These are phyloP conservation scores for Neonectria ditissima DNA, from an alignment of 2,329 filamentous ascomycete species.

Conservation along the genomic window DNA sequence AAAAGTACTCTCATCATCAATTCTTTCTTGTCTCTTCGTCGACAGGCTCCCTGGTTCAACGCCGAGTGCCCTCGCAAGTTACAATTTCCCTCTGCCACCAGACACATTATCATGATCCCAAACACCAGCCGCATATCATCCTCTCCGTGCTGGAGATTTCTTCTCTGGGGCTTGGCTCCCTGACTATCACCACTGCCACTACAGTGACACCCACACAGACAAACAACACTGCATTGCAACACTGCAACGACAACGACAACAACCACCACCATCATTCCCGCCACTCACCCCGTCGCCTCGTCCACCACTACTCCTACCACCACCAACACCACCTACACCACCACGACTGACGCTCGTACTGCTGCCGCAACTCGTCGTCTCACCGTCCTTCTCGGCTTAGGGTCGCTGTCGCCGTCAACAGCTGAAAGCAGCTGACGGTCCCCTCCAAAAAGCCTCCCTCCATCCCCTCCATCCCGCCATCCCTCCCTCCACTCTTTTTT, in stretches of 20 bases:
- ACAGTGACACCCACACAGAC: slow-evolving; percentile 20
- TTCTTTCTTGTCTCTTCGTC: slow-evolving; percentile 11
- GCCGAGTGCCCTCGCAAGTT: slow-evolving; percentile 29
- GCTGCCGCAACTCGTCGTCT: slow-evolving; percentile 17
- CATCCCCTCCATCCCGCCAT: slow-evolving; percentile 4
- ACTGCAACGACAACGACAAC: slow-evolving; percentile 16
- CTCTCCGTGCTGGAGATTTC: slow-evolving; percentile 56
- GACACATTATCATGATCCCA: slow-evolving; percentile 54
- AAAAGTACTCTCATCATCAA: not conserved
- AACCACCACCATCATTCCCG: slow-evolving; percentile 1
- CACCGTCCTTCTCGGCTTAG: slow-evolving; percentile 8
- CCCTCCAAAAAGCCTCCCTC: slow-evolving; percentile 33
- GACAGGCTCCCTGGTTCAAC: slow-evolving; percentile 30
- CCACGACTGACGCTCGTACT: slow-evolving; percentile 19
- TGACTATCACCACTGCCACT: slow-evolving; percentile 46
- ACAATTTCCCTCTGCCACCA: slow-evolving; percentile 28
- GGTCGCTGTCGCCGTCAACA: slow-evolving; percentile 28
- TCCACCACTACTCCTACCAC: not conserved
- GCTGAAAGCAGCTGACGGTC: slow-evolving; percentile 31
- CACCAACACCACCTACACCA: not conserved
- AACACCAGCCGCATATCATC: slow-evolving; percentile 51
- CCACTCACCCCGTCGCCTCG: slow-evolving; percentile 12
- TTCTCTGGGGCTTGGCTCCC: slow-evolving; percentile 54
- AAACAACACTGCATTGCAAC: slow-evolving; percentile 10
- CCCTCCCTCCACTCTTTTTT: slow-evolving; percentile 23